Evolutionary conservation across 768 basidiomycete genomes (phyloP).

Genomic region (Xanthoconium purpureum): DNA sequence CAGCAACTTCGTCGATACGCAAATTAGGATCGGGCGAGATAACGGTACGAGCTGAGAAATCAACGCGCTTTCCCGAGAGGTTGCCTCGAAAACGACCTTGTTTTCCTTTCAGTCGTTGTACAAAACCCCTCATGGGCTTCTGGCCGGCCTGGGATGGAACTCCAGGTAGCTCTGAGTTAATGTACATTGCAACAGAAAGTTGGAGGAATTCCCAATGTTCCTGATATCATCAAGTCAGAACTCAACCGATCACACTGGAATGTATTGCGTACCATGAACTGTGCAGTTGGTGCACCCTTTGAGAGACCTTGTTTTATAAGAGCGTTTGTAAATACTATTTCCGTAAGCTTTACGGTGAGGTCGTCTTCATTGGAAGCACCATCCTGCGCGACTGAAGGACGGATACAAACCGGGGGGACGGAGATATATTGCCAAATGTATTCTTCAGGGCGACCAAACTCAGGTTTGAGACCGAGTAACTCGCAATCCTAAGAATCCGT

Average conservation of each 20-base stretch:
- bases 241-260: neutral
- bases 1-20: conserved; percentile 96
- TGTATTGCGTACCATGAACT: conserved; percentile 67
- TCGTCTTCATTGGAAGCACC: conserved; percentile 99
- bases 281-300: conserved; percentile 83
- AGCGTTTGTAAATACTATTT: conserved; percentile 93
- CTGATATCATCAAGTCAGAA: conserved; percentile 36
- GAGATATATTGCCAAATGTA: conserved; percentile 99
- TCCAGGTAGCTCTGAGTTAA: conserved; percentile 96
- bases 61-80: conserved; percentile 97
- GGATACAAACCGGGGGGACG: conserved; percentile 95
- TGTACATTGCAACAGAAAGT: conserved; percentile 92
- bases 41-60: conserved; percentile 97
- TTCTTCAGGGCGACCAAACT: conserved; percentile 89
- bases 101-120: conserved; percentile 97
- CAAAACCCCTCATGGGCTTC: conserved; percentile 96
- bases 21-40: conserved; percentile 99
- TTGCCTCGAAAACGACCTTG: conserved; percentile 99
- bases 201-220: conserved; percentile 99
- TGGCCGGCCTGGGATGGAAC: conserved; percentile 82
- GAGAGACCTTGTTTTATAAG: conserved; percentile 86
- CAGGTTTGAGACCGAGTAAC: conserved; percentile 84
- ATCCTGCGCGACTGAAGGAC: conserved; percentile 96
- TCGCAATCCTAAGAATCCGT: conserved; percentile 75
- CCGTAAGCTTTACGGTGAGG: conserved; percentile 93